Base-by-base conservation (phyloP, 805 yeast genomes). In the Kluyveromyces lactis region DNA sequence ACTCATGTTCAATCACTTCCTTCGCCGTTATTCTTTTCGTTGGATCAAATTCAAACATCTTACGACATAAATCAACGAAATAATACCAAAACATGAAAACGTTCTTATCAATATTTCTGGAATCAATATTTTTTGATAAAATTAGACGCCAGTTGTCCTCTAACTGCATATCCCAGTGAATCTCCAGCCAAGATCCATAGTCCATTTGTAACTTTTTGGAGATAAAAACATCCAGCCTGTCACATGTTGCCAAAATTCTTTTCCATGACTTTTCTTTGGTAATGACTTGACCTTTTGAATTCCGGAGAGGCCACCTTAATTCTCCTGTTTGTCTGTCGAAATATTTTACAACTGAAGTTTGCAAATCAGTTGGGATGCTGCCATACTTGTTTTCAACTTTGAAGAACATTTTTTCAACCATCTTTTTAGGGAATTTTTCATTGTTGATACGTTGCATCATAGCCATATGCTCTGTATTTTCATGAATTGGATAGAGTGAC, bases 401-500 rank as follows among this genome's bases (percentile, higher is more conserved):
- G 45, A 50, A 58, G 24, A 58, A 52, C 61, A 56, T 55, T 39
- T 53, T 62, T 18, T 57, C 59, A 4, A 67, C 50, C 40, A 67
- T 41, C 29, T 58, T 50, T 13, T 47, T 44, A 13, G 71, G 70
- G 11, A 83, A 68, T 13, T 60, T 67, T 46, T 64, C 60, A 16
- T 81, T 83, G 18, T 80, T 68, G 16, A 89, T 75, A 47, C 77
- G 79, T 60, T 92, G 90, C 83, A 92, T 92, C 83, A 92, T 80
- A 12, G 95, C 95, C 58, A 92, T 67, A 63, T 92, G 99, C 60
- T 90, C 97, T 37, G 80, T 66, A 58, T 90, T 89, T 56, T 92
- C 97, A 59, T 90, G 96, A 1, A 97, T 92, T 49, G 86, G 87
- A 62, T 90, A 92, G 18, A 92, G 65, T 1, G 97, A 95, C 54